phyloP scores from a whole-genome alignment of 805 yeast species.

The Saturnispora mendoncae region DNA sequence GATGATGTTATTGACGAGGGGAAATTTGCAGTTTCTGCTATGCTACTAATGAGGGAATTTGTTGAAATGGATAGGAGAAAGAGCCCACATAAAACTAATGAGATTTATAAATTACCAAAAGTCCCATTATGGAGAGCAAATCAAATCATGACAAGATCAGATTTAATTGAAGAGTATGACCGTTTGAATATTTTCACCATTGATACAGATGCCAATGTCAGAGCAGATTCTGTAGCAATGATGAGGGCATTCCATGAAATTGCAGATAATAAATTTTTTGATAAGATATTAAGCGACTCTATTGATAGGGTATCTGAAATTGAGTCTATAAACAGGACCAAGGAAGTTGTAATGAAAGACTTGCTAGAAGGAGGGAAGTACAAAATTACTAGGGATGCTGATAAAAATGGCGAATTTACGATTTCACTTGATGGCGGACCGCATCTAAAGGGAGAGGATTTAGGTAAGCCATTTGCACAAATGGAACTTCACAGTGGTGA shows the following conservation, averaged over 20 bases:
- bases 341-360: conserved; percentile 69
- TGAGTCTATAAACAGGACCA: conserved; percentile 68
- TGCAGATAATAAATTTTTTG: conserved; percentile 61
- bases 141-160: conserved; percentile 79
- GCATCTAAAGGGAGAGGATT: conserved; percentile 16
- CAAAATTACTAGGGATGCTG: conserved; percentile 14
- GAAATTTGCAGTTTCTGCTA: conserved; percentile 64
- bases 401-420: conserved; percentile 4
- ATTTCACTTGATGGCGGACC: conserved; percentile 9
- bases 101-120: conserved; percentile 42
- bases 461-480: conserved; percentile 18
- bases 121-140: conserved; percentile 78
- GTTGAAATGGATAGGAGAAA: conserved; percentile 53
- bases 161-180: conserved; percentile 67
- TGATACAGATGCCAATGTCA: conserved; percentile 61
- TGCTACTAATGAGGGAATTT: conserved; percentile 60
- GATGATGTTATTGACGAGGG: conserved; percentile 85
- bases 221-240: conserved; percentile 82
- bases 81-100: conserved; percentile 20
- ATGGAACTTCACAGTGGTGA: conserved; percentile 30
- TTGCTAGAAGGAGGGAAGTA: conserved; percentile 45
- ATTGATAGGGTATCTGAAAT: conserved; percentile 62
- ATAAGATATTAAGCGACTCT: conserved; percentile 55
- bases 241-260: conserved; percentile 84
- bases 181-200: conserved; percentile 71